phyloP scores from a whole-genome alignment of 164 flowering plant genomes.

The Tinospora cordifolia region DNA sequence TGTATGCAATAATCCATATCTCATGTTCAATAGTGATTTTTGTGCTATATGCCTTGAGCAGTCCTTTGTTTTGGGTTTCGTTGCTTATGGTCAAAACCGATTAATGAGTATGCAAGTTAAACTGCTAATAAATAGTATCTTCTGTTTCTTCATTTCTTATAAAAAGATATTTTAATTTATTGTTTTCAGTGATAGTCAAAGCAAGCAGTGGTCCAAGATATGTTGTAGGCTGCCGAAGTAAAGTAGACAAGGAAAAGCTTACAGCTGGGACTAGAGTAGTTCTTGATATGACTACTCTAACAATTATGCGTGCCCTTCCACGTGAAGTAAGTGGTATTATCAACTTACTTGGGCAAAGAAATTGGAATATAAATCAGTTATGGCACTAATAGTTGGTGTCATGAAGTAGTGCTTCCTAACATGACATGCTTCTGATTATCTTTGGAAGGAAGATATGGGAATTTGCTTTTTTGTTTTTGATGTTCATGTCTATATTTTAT shows the following conservation, averaged over 20 bases:
- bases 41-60: neutral
- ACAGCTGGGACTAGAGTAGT: conserved; percentile 89
- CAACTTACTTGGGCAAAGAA: neutral
- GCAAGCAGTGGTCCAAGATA: conserved; percentile 96
- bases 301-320: conserved; percentile 95
- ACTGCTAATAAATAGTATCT: neutral
- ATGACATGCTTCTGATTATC: neutral
- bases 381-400: neutral
- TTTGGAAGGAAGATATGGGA: neutral
- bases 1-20: neutral
- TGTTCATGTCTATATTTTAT: neutral
- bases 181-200: conserved; percentile 76
- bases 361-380: neutral
- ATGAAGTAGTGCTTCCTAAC: neutral
- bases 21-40: neutral
- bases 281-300: conserved; percentile 92
- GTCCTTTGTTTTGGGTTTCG: neutral
- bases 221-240: conserved; percentile 93
- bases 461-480: neutral
- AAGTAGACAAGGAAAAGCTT: conserved; percentile 84
- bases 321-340: conserved; percentile 54
- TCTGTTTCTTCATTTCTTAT: neutral
- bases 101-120: neutral
- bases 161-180: neutral
- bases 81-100: neutral